Evolutionary conservation across 257 asterid genomes (phyloP), one percentile per base, ranked within the genome.

Genomic region (Capsicum pubescens): DNA sequence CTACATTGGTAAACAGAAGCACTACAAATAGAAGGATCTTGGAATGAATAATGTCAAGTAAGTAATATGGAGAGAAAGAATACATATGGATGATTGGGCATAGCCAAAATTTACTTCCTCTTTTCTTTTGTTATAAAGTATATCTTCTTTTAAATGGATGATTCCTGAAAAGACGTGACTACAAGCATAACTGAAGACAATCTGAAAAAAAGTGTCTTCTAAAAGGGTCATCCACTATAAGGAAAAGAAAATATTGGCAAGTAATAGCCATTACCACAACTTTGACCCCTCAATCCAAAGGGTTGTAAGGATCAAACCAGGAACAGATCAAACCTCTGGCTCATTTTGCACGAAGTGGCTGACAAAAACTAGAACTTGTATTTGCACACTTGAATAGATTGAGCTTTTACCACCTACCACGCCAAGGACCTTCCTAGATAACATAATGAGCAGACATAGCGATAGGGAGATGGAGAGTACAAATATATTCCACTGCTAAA

Each of bases 271-370:
- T 26, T 26, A 26, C 26, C 1, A 26, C 26, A 26, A 26, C 26
- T 26, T 26, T 26, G 26, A 26, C 26, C 26, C 26, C 26, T 26
- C 85, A 85, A 85, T 78, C 74, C 19, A 60, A 59, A 26, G 15
- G 44, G 70, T 60, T 71, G 85, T 83, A 85, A 50, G 85, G 67
- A 74, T 74, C 60, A 69, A 48, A 80, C 58, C 72, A 63, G 84
- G 71, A 63, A 55, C 26, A 74, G 70, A 81, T 80, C 80, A 19
- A 50, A 82, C 42, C 83, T 81, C 56, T 46, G 79, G 76, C 85
- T 39, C 76, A 85, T 19, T 80, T 67, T 44, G 80, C 87, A 48
- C 83, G 63, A 59, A 85, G 87, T 71, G 85, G 82, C 70, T 81
- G 70, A 69, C 50, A 21, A 57, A 69, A 84, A 81, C 83, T 85